Evolutionary conservation across 805 yeast genomes (phyloP), one percentile per base, ranked within the genome.

Genomic region (Teunomyces aglyptinius): DNA sequence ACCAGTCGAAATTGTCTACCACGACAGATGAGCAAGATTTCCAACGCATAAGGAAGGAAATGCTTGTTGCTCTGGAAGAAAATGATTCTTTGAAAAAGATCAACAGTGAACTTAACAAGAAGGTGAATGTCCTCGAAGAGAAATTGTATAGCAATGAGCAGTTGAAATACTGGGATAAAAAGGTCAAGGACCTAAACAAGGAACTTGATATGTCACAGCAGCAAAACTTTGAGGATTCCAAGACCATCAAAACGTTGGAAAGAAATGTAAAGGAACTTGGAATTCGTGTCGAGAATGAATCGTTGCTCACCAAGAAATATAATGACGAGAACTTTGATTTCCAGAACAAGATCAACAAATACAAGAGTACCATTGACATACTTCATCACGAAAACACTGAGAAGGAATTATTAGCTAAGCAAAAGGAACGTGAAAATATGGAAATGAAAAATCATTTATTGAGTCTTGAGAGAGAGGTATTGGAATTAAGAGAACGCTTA

Each of bases 41-140:
- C 51, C 70, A 64, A 43, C 63, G 57, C 13, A 54, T 71, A 28
- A 60, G 82, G 49, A 77, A 77, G 38, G 81, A 81, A 39, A 75
- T 78, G 33, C 67, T 83, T 47, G 80, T 82, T 42, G 63, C 82
- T 4, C 65, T 71, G 19, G 89, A 86, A 61, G 94, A 86, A 58
- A 85, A 83, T 56, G 82, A 81, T 55, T 77, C 85, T 1, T 59
- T 86, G 36, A 78, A 77, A 22, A 82, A 74, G 50, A 75, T 73
- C 49, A 81, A 84, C 54, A 64, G 65, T 29, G 80, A 81, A 41
- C 63, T 86, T 50, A 73, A 67, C 44, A 46, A 49, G 12, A 78
- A 79, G 52, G 67, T 80, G 8, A 60, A 68, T 24, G 70, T 67
- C 5, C 57, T 79, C 22, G 83, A 83, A 52, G 68, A 65, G 1